Evolutionary conservation across 1,284 basidiomycete genomes (phyloP).

Genomic region (Pulveroboletus sp.): DNA sequence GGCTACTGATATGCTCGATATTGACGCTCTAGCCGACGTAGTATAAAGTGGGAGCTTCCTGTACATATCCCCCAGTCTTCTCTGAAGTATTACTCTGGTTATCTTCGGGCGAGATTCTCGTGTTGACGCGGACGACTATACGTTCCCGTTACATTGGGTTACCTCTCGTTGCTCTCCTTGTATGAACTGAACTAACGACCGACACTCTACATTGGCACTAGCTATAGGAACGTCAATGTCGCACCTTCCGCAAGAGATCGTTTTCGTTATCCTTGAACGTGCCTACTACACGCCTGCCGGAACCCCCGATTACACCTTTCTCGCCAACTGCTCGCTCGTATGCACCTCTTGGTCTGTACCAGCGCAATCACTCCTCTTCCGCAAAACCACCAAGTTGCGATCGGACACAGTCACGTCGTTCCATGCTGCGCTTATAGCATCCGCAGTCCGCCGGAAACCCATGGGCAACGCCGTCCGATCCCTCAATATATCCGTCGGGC

Average conservation of each 20-base stretch:
- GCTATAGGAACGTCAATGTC: conserved; percentile 8
- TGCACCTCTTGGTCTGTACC: conserved; percentile 36
- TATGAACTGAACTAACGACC: too few relatives aligned
- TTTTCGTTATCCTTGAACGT: conserved; percentile 40
- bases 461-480: conserved; percentile 21
- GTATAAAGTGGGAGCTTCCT: too few relatives aligned
- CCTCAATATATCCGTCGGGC: conserved; percentile 22
- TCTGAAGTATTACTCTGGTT: too few relatives aligned
- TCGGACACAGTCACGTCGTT: conserved; percentile 10
- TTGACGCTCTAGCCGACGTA: too few relatives aligned
- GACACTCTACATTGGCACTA: too few relatives aligned
- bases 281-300: conserved; percentile 34
- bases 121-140: too few relatives aligned
- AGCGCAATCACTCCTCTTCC: conserved; percentile 43
- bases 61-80: too few relatives aligned
- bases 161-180: too few relatives aligned
- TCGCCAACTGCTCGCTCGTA: conserved; percentile 36
- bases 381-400: conserved; percentile 20
- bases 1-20: too few relatives aligned
- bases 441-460: conserved; percentile 12
- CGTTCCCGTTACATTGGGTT: too few relatives aligned
- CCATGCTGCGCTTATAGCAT: conserved; percentile 13
- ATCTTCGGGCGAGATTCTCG: too few relatives aligned
- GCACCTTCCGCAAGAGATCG: conserved; percentile 38
- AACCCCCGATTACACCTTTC: conserved; percentile 32